phyloP scores from a whole-genome alignment of 495 filamentous ascomycete species.

The Hyaloscypha hepaticicola region DNA sequence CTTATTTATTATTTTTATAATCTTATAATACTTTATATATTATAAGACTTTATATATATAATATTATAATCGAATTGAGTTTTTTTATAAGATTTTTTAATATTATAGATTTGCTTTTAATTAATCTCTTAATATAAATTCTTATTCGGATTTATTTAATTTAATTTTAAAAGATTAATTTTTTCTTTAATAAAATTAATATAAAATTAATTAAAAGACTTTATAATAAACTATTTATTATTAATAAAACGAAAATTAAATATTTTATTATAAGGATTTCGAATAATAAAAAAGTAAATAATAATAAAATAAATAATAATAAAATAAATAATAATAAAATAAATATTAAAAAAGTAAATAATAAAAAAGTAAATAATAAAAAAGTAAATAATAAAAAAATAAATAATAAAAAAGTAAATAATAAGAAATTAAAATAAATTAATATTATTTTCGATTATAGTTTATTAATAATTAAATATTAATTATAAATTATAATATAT shows the following conservation, averaged over 20 bases:
- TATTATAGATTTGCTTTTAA: slow-evolving; percentile 19
- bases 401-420: neutral
- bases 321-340: too few species aligned
- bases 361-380: too few species aligned
- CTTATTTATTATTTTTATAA: too few species aligned
- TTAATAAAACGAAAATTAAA: slow-evolving; percentile 17
- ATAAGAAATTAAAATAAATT: slow-evolving; percentile 8
- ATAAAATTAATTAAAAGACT: slow-evolving; percentile 23
- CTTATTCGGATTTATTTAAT: slow-evolving; percentile 17
- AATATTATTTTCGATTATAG: slow-evolving; percentile 19
- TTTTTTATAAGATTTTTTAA: too few species aligned
- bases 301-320: too few species aligned
- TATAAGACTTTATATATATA: too few species aligned
- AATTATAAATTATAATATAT: slow-evolving; percentile 15
- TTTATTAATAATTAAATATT: slow-evolving; percentile 2
- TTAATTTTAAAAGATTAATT: slow-evolving; percentile 13
- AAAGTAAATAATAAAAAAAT: neutral
- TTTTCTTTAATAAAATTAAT: slow-evolving; percentile 16
- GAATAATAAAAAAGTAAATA: neutral
- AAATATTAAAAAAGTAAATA: too few species aligned
- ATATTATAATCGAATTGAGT: too few species aligned
- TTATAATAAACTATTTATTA: slow-evolving; percentile 19
- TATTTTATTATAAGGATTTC: slow-evolving; percentile 21
- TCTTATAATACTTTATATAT: too few species aligned
- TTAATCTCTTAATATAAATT: slow-evolving; percentile 14